Evolutionary conservation across 2,329 filamentous ascomycete species (phyloP).

Genomic region (Fusarium poae): DNA sequence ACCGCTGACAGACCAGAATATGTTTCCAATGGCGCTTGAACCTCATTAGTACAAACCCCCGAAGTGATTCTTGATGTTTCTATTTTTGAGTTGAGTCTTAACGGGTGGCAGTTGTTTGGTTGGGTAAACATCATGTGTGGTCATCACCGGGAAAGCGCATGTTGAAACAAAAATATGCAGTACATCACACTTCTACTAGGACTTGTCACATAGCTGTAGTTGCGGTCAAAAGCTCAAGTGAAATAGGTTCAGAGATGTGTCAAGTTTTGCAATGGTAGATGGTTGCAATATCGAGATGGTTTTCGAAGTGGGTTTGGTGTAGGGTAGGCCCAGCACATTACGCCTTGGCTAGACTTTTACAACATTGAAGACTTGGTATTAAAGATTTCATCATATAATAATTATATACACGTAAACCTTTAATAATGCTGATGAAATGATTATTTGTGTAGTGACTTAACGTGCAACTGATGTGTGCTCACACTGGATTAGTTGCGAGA

Average conservation of each 20-base stretch:
- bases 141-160: constrained; percentile 17
- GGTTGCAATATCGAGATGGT: not conserved
- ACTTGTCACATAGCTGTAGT: not conserved
- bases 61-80: constrained; percentile 1
- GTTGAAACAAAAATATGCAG: constrained; percentile 22
- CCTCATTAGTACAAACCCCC: not conserved
- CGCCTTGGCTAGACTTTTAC: not conserved
- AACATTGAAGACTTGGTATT: not conserved
- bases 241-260: not conserved
- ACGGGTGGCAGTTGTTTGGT: not conserved
- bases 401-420: not conserved
- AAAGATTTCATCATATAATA: not conserved
- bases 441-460: not conserved
- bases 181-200: not conserved
- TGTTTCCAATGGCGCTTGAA: constrained; percentile 22
- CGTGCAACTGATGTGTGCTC: not conserved
- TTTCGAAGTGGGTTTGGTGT: not conserved
- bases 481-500: not conserved
- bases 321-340: not conserved
- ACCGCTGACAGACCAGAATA: constrained; percentile 5
- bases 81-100: not conserved
- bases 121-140: not conserved
- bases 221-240: not conserved
- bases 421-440: too few relatives aligned
- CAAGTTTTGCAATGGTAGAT: not conserved